Evolutionary conservation across 768 basidiomycete genomes (phyloP).

Genomic region (Pulveroboletus frians): DNA sequence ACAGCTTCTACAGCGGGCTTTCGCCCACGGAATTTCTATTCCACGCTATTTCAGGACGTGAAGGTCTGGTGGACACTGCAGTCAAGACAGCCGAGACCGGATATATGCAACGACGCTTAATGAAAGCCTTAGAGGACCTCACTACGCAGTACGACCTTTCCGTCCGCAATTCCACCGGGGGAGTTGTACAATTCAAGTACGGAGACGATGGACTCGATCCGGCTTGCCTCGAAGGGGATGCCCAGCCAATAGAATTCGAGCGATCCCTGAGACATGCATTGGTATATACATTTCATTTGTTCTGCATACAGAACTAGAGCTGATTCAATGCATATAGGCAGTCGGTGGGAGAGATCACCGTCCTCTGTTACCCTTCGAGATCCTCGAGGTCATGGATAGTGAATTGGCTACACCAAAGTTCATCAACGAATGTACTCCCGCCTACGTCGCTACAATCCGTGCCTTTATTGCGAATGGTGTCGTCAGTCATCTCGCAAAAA

Average conservation of each 20-base stretch:
- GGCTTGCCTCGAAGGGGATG: slow-evolving; percentile 92
- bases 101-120: slow-evolving; percentile 97
- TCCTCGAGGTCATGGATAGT: slow-evolving; percentile 63
- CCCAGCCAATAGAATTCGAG: slow-evolving; percentile 85
- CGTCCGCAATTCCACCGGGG: slow-evolving; percentile 90
- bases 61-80: slow-evolving; percentile 97
- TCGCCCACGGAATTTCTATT: slow-evolving; percentile 94
- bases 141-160: slow-evolving; percentile 95
- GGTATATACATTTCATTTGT: slow-evolving; percentile 36
- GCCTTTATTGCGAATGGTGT: slow-evolving; percentile 68
- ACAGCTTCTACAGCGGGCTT: slow-evolving; percentile 92
- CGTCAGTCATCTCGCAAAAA: slow-evolving; percentile 56
- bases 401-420: slow-evolving; percentile 58
- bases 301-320: slow-evolving; percentile 1
- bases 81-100: slow-evolving; percentile 99
- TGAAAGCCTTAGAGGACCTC: slow-evolving; percentile 98
- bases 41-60: slow-evolving; percentile 97
- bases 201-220: slow-evolving; percentile 98
- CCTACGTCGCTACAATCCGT: slow-evolving; percentile 65
- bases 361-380: slow-evolving; percentile 81
- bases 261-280: slow-evolving; percentile 83
- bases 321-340: slow-evolving; percentile 41
- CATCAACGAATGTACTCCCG: slow-evolving; percentile 61
- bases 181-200: slow-evolving; percentile 94
- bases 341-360: slow-evolving; percentile 54